A percentile compares a stretch with the other conserved stretches of the same genome.
Evolutionary conservation across 805 yeast species (phyloP).

Genomic region (Wickerhamiella australiensis): DNA sequence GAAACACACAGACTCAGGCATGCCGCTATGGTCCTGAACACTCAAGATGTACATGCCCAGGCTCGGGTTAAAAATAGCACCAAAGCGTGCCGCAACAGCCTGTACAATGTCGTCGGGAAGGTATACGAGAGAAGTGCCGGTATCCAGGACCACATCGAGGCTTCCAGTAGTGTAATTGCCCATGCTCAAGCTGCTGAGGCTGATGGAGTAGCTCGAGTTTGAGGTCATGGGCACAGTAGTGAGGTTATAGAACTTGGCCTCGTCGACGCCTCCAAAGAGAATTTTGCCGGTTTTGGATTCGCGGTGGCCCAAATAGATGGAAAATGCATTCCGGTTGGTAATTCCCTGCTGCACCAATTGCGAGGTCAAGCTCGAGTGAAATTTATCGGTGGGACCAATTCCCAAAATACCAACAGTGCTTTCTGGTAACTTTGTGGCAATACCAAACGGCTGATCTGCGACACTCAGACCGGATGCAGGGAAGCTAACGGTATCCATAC

Average conservation of each 20-base stretch:
- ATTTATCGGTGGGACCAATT: constrained; percentile 19
- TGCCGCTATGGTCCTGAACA: constrained; percentile 24
- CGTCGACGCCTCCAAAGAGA: constrained; percentile 63
- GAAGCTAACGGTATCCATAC: constrained; percentile 45
- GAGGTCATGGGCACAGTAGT: constrained; percentile 35
- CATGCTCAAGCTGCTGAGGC: constrained; percentile 18
- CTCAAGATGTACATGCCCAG: constrained; percentile 34
- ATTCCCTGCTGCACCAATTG: constrained; percentile 46
- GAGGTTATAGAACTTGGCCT: constrained; percentile 45
- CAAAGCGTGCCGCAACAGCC: constrained; percentile 29
- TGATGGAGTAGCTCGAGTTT: constrained; percentile 19
- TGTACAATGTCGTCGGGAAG: constrained; percentile 32
- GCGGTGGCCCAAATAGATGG: constrained; percentile 43
- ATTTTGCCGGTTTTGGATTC: constrained; percentile 37
- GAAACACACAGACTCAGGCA: constrained; percentile 29
- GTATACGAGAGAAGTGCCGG: constrained; percentile 44
- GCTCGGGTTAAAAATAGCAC: constrained; percentile 31
- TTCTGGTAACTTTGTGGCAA: constrained; percentile 56
- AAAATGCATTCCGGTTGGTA: constrained; percentile 45
- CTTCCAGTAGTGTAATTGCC: constrained; percentile 9
- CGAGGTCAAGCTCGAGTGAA: constrained; percentile 51
- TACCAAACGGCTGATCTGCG: constrained; percentile 52
- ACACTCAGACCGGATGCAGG: constrained; percentile 34
- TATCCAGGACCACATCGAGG: constrained; percentile 38
- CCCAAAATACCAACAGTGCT: constrained; percentile 39